Evolutionary conservation across 2,329 filamentous ascomycete genomes (phyloP).

Genomic region (Phialophora expanda): DNA sequence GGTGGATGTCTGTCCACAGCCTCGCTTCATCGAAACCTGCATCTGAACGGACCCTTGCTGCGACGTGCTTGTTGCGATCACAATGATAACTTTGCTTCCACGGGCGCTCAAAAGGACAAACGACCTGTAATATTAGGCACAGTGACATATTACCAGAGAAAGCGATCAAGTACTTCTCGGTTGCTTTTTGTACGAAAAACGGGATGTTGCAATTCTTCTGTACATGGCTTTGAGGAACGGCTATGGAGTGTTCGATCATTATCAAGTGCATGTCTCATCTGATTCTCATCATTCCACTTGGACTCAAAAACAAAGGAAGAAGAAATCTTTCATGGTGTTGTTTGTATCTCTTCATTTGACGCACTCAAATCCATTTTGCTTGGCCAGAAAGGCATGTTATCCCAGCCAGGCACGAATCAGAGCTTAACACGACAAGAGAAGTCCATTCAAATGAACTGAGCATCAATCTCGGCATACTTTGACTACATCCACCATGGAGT

Average conservation of each 20-base stretch:
- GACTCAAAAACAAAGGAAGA: neutral
- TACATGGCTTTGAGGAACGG: neutral
- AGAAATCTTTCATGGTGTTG: neutral
- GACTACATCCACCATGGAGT: constrained; percentile 37
- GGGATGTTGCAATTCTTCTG: neutral
- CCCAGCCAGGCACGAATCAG: constrained; percentile 18
- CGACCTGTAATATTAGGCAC: neutral
- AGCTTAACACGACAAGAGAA: constrained; percentile 20
- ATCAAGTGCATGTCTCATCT: neutral
- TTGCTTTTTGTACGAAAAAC: neutral
- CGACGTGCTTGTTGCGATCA: neutral
- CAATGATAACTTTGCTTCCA: neutral
- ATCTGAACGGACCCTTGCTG: neutral
- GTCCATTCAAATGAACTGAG: constrained; percentile 44
- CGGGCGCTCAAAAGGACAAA: neutral
- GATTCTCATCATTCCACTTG: neutral
- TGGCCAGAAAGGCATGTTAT: constrained; percentile 18
- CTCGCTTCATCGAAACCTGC: neutral
- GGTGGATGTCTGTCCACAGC: neutral
- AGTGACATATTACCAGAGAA: neutral
- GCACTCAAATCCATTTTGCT: constrained; percentile 21
- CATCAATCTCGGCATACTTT: constrained; percentile 60
- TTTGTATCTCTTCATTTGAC: constrained; percentile 23
- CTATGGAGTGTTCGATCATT: neutral
- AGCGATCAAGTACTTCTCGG: neutral